Conservation (phyloP, 2,329 filamentous ascomycete species). For the Penicillium fuscoglaucum region DNA sequence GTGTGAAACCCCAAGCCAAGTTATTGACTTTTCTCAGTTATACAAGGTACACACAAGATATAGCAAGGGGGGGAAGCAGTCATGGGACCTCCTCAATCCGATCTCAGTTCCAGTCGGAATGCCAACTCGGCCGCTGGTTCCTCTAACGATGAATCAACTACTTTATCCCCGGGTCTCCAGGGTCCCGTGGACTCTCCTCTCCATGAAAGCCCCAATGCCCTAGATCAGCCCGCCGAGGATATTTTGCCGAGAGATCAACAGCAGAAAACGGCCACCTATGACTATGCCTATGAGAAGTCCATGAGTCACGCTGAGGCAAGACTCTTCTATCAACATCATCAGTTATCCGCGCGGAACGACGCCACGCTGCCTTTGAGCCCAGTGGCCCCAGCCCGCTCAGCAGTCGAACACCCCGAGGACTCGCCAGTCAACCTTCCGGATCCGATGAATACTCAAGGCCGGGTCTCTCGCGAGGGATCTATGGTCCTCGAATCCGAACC, state of each 20-base stretch:
- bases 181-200: slow-evolving; percentile 9
- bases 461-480: slow-evolving; percentile 10
- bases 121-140: slow-evolving; percentile 15
- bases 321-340: slow-evolving; percentile 89
- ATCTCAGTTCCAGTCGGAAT: slow-evolving; percentile 23
- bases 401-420: slow-evolving; percentile 14
- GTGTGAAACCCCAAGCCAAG: neutral
- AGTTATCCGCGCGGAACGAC: slow-evolving; percentile 57
- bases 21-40: neutral
- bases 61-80: slow-evolving; percentile 6
- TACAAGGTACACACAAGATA: neutral
- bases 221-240: slow-evolving; percentile 17
- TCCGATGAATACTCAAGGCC: neutral
- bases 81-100: slow-evolving; percentile 25
- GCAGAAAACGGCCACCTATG: slow-evolving; percentile 81
- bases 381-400: slow-evolving; percentile 19
- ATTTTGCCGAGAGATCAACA: slow-evolving; percentile 48
- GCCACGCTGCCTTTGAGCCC: slow-evolving; percentile 42
- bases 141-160: slow-evolving; percentile 13
- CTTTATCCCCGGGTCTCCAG: slow-evolving; percentile 11
- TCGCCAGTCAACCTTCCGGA: slow-evolving; percentile 2
- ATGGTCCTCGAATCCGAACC: slow-evolving; percentile 15
- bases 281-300: slow-evolving; percentile 89
- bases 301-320: slow-evolving; percentile 94
- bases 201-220: slow-evolving; percentile 12